Conservation (phyloP, 371 early-diverging fungal genomes). For the Apophysomyces variabilis region DNA sequence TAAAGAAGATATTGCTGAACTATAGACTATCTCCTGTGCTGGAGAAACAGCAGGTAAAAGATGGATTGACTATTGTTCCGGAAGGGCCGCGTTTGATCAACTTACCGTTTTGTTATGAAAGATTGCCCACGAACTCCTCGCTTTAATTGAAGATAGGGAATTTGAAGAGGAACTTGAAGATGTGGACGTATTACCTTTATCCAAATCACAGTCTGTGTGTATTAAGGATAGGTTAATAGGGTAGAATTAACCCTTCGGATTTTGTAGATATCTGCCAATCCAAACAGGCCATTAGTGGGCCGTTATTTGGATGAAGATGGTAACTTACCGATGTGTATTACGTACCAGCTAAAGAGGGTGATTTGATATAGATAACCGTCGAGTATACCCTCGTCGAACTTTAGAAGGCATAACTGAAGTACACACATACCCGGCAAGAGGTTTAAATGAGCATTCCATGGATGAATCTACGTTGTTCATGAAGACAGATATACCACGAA, state of each 20-base stretch:
- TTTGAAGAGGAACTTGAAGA: slow-evolving; percentile 21
- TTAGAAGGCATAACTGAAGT: not conserved
- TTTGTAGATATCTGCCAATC: slow-evolving; percentile 29
- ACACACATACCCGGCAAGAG: not conserved
- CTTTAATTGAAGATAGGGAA: slow-evolving; percentile 22
- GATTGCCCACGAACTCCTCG: slow-evolving; percentile 33
- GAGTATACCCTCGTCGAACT: slow-evolving; percentile 3
- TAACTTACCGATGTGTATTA: not conserved
- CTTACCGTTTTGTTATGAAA: slow-evolving; percentile 10
- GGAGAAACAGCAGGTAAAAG: slow-evolving; percentile 36
- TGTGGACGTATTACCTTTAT: slow-evolving; percentile 9
- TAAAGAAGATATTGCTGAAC: slow-evolving; percentile 25
- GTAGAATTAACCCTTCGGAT: slow-evolving; percentile 1
- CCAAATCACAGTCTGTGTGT: not conserved
- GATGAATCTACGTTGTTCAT: no score
- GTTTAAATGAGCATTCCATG: not conserved
- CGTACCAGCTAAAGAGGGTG: no score
- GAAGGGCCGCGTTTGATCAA: not conserved
- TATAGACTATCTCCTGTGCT: slow-evolving; percentile 25
- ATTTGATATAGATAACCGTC: not conserved
- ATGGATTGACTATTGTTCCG: not conserved
- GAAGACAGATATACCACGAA: no score
- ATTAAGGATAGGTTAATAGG: not conserved
- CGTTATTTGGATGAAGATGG: slow-evolving; percentile 13
- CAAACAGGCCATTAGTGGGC: slow-evolving; percentile 29